Evolutionary conservation across 768 basidiomycete species (phyloP).

Genomic region (Trametes sanguinea): DNA sequence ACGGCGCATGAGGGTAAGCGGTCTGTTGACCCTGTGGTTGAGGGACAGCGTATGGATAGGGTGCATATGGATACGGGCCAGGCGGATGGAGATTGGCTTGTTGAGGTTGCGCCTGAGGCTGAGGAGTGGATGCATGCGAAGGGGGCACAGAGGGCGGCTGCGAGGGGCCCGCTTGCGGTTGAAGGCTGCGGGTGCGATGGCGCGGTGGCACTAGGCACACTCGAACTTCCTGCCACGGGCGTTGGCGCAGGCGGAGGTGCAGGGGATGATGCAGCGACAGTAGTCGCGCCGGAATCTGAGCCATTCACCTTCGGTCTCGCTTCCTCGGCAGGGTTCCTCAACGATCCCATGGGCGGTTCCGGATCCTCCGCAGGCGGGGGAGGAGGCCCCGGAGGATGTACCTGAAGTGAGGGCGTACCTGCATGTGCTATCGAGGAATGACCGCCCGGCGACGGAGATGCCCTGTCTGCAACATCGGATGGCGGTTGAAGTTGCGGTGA

Average conservation of each 20-base stretch:
- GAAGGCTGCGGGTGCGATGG: neutral
- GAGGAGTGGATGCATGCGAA: slow-evolving; percentile 21
- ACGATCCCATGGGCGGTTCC: slow-evolving; percentile 28
- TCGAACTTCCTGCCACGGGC: neutral
- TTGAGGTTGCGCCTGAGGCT: slow-evolving; percentile 12
- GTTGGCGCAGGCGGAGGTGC: neutral
- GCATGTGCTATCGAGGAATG: slow-evolving; percentile 14
- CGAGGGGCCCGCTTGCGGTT: neutral
- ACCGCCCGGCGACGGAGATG: slow-evolving; percentile 24
- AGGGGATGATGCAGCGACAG: slow-evolving; percentile 3
- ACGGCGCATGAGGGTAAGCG: slow-evolving; percentile 67
- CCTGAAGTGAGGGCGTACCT: slow-evolving; percentile 26
- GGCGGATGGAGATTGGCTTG: slow-evolving; percentile 22
- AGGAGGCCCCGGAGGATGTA: slow-evolving; percentile 20
- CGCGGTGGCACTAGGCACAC: neutral
- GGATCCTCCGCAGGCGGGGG: slow-evolving; percentile 6
- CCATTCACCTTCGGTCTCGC: slow-evolving; percentile 7
- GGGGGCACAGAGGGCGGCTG: slow-evolving; percentile 25
- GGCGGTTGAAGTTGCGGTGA: slow-evolving; percentile 10
- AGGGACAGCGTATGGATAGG: slow-evolving; percentile 49
- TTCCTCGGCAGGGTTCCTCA: slow-evolving; percentile 23
- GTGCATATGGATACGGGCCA: slow-evolving; percentile 50
- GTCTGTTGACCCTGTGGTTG: slow-evolving; percentile 39
- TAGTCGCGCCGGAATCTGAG: slow-evolving; percentile 1
- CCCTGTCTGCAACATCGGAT: slow-evolving; percentile 12